These are phyloP conservation scores for Vitrella brassicaformis DNA, from an alignment of 73 alveolate genomes.

Conservation along the genomic window DNA sequence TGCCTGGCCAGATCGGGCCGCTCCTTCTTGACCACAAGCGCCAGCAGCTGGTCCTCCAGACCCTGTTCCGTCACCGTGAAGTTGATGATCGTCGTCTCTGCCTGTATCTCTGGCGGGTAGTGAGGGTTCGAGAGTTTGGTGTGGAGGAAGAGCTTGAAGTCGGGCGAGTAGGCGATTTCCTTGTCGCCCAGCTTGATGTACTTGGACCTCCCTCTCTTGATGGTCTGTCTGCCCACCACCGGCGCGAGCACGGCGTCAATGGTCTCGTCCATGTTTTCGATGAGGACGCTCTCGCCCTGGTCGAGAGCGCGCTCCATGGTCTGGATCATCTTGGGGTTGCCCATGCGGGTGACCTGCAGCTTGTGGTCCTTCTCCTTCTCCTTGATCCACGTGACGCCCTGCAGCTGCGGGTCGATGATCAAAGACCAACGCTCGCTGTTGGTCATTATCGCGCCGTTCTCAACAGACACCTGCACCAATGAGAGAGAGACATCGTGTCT, in stretches of 20 bases:
- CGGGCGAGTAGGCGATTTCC: slow-evolving; percentile 74
- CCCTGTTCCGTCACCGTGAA: slow-evolving; percentile 99
- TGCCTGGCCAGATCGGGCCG: slow-evolving; percentile 95
- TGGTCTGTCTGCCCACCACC: slow-evolving; percentile 65
- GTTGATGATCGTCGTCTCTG: slow-evolving; percentile 97
- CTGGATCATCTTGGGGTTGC: slow-evolving; percentile 65
- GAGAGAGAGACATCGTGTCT: no score
- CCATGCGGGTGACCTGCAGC: slow-evolving; percentile 41
- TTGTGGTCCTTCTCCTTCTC: slow-evolving; percentile 39
- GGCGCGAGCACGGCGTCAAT: slow-evolving; percentile 98
- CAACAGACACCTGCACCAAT: slow-evolving; percentile 5
- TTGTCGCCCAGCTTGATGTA: slow-evolving; percentile 32
- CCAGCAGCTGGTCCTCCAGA: slow-evolving; percentile 94
- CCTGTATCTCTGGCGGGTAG: slow-evolving; percentile 99
- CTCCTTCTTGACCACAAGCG: slow-evolving; percentile 95
- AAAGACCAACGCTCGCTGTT: slow-evolving; percentile 61
- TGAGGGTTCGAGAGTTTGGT: slow-evolving; percentile 98
- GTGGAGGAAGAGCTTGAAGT: slow-evolving; percentile 93
- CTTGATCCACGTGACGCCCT: slow-evolving; percentile 71
- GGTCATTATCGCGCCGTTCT: slow-evolving; percentile 80
- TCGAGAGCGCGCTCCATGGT: slow-evolving; percentile 77
- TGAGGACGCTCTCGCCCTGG: slow-evolving; percentile 89
- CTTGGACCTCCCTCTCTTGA: slow-evolving; percentile 12
- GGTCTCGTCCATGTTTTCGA: slow-evolving; percentile 96
- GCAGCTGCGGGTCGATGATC: slow-evolving; percentile 91